These are phyloP conservation scores for Botrytis sinoallii DNA, from an alignment of 2,329 filamentous ascomycete genomes.

Conservation along the genomic window DNA sequence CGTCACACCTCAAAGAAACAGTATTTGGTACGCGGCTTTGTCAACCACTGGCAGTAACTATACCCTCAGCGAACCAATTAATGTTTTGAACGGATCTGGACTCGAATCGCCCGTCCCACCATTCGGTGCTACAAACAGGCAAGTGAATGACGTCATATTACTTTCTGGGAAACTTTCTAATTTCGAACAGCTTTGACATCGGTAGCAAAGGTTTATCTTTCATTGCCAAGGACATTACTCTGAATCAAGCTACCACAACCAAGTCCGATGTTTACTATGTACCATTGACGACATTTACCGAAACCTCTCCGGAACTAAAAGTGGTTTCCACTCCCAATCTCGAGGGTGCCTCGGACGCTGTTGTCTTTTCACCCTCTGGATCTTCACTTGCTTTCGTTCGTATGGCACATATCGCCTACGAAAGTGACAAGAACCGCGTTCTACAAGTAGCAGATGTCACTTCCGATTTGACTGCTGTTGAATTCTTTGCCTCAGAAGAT, in stretches of 20 bases:
- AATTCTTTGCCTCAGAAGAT: conserved; percentile 57
- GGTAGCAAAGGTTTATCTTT: conserved; percentile 26
- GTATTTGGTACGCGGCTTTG: conserved; percentile 31
- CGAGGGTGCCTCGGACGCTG: conserved; percentile 39
- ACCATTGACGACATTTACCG: conserved; percentile 28
- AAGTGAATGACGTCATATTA: conserved; percentile 1
- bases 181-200: conserved; percentile 26
- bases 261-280: conserved; percentile 30
- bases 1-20: conserved; percentile 28
- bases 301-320: conserved; percentile 20
- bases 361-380: conserved; percentile 68
- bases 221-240: conserved; percentile 26
- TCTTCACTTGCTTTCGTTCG: conserved; percentile 69
- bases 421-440: conserved; percentile 70
- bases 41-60: conserved; percentile 24
- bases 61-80: conserved; percentile 29
- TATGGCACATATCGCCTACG: conserved; percentile 73
- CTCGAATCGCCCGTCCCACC: conserved; percentile 30
- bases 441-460: conserved; percentile 59
- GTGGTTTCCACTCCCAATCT: conserved; percentile 26
- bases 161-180: not conserved
- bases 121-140: conserved; percentile 27
- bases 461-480: conserved; percentile 52
- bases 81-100: conserved; percentile 30
- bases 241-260: conserved; percentile 28